These are phyloP conservation scores for Pyrenula aspistea DNA, from an alignment of 495 filamentous ascomycete species.

Conservation along the genomic window DNA sequence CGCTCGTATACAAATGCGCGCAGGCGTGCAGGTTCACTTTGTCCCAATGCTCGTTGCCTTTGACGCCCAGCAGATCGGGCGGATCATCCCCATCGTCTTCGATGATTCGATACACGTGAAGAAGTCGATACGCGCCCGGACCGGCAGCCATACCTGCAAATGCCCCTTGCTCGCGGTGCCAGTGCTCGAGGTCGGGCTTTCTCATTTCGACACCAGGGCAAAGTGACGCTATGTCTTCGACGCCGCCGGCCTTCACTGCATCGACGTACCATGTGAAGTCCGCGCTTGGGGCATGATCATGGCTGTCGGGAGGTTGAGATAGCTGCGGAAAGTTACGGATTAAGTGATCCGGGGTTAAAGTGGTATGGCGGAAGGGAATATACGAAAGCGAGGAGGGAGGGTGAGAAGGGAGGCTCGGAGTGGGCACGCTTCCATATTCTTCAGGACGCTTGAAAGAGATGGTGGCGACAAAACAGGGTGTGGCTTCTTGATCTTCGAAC, in stretches of 20 bases:
- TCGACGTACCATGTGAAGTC: conserved; percentile 36
- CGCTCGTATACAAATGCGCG: conserved; percentile 54
- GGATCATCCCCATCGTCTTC: not conserved
- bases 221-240: conserved; percentile 14
- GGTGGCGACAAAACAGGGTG: conserved; percentile 47
- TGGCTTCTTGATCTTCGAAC: conserved; percentile 18
- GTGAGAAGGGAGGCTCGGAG: not conserved
- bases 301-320: conserved; percentile 16
- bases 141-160: conserved; percentile 11
- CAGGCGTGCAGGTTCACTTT: conserved; percentile 44
- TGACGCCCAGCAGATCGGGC: not conserved
- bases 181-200: conserved; percentile 50
- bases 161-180: conserved; percentile 30
- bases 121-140: conserved; percentile 1
- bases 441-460: conserved; percentile 50
- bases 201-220: conserved; percentile 51
- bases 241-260: conserved; percentile 10
- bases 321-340: not conserved
- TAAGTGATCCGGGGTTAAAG: conserved; percentile 13
- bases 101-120: not conserved
- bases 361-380: conserved; percentile 25
- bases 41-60: not conserved
- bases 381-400: not conserved
- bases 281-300: conserved; percentile 24
- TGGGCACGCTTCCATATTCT: conserved; percentile 1